A percentile compares a stretch with the other conserved stretches of the same genome.
Evolutionary conservation across 1,284 basidiomycete species (phyloP).

Genomic region (Ceratorhiza oryzae-sativae): DNA sequence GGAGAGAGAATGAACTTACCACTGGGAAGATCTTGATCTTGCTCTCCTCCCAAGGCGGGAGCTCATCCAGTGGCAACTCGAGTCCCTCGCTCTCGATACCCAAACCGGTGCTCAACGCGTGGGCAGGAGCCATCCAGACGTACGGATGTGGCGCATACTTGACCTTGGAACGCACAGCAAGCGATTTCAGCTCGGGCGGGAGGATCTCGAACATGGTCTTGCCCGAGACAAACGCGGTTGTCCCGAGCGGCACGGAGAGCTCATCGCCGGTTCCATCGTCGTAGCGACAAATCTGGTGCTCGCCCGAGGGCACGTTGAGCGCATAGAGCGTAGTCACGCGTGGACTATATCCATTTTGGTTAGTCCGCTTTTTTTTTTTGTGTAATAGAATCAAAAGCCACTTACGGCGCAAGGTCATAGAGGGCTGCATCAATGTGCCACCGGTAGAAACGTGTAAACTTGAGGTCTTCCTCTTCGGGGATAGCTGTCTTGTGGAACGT

Average conservation of each 20-base stretch:
- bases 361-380: not conserved
- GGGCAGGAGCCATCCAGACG: constrained; percentile 83
- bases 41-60: constrained; percentile 76
- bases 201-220: constrained; percentile 87
- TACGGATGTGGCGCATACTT: constrained; percentile 80
- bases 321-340: constrained; percentile 90
- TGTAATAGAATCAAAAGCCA: not conserved
- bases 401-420: constrained; percentile 77
- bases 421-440: constrained; percentile 96
- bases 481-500: constrained; percentile 90
- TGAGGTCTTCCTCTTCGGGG: constrained; percentile 75
- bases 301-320: constrained; percentile 74
- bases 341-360: constrained; percentile 54
- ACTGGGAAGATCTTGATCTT: constrained; percentile 75
- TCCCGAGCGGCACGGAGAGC: constrained; percentile 81
- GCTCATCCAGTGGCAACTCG: constrained; percentile 67
- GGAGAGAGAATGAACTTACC: constrained; percentile 52
- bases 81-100: constrained; percentile 79
- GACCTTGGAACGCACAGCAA: constrained; percentile 79
- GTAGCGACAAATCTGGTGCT: constrained; percentile 74
- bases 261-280: constrained; percentile 90
- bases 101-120: constrained; percentile 74
- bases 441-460: constrained; percentile 83
- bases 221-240: constrained; percentile 79
- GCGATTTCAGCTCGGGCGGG: constrained; percentile 74